These are phyloP conservation scores for Phytophthora pseudosyringae DNA, from an alignment of 352 stramenopile species.

Conservation along the genomic window DNA sequence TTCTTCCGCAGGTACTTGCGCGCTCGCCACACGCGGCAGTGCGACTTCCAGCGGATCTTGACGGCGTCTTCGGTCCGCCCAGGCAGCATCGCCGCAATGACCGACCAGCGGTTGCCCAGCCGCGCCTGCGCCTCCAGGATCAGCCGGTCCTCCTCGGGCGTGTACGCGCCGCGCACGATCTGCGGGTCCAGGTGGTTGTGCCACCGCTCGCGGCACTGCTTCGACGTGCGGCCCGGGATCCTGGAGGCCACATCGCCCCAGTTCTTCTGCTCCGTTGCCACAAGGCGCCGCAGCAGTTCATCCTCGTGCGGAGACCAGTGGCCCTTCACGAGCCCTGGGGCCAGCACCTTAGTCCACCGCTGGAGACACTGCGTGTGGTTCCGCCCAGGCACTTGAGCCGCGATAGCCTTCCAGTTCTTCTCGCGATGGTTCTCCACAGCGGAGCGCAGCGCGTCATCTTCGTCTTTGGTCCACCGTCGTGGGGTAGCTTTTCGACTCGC, in stretches of 20 bases:
- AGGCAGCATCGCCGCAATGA: constrained; percentile 89
- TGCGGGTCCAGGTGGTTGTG: constrained; percentile 90
- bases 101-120: constrained; percentile 91
- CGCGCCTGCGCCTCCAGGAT: constrained; percentile 86
- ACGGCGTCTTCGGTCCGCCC: constrained; percentile 91
- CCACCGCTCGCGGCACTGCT: constrained; percentile 92
- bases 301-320: constrained; percentile 93
- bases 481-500: constrained; percentile 76
- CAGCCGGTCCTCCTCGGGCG: constrained; percentile 88
- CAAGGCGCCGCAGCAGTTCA: constrained; percentile 73
- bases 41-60: constrained; percentile 94
- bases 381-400: constrained; percentile 80
- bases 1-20: constrained; percentile 84
- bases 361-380: constrained; percentile 94
- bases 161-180: constrained; percentile 90
- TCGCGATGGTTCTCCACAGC: constrained; percentile 89
- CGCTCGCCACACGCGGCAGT: constrained; percentile 84
- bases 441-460: constrained; percentile 86
- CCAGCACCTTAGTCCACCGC: constrained; percentile 92
- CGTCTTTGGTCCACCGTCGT: constrained; percentile 87
- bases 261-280: constrained; percentile 89
- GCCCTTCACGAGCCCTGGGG: constrained; percentile 88
- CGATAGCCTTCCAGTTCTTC: constrained; percentile 94
- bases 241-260: constrained; percentile 89
- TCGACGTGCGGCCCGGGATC: constrained; percentile 87